These are phyloP conservation scores for Limnanthes douglasii DNA, from an alignment of 345 rosid genomes.

Conservation along the genomic window DNA sequence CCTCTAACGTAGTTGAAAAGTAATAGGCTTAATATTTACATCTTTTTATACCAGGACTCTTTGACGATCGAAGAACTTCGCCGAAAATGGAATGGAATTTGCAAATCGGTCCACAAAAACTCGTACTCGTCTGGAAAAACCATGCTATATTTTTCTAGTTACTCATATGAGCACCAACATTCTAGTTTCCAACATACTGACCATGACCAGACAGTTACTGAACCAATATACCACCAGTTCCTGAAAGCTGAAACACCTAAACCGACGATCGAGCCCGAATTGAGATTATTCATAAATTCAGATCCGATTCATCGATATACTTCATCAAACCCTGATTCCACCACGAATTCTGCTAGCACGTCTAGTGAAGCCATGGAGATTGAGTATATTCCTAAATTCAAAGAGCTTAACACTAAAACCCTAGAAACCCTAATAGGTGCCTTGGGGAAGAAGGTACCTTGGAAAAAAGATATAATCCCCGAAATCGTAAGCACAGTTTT, in stretches of 20 bases:
- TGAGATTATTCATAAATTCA: conserved; percentile 27
- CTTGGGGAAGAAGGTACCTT: conserved; percentile 59
- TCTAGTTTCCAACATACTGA: conserved; percentile 19
- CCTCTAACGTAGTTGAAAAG: not conserved
- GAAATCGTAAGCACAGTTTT: conserved; percentile 45
- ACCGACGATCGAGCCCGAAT: conserved; percentile 9
- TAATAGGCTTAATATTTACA: not conserved
- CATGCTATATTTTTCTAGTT: conserved; percentile 36
- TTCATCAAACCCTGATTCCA: conserved; percentile 29
- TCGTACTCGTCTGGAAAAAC: conserved; percentile 25
- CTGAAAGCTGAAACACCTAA: conserved; percentile 16
- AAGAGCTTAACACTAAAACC: conserved; percentile 41
- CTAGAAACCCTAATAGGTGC: conserved; percentile 31
- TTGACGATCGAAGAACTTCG: conserved; percentile 32
- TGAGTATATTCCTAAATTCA: conserved; percentile 33
- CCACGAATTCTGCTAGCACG: conserved; percentile 44
- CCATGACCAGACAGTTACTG: conserved; percentile 31
- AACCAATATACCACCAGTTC: conserved; percentile 21
- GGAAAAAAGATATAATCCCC: conserved; percentile 42
- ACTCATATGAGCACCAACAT: conserved; percentile 31
- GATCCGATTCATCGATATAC: conserved; percentile 6
- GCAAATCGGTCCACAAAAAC: conserved; percentile 37
- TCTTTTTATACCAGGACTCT: conserved; percentile 24
- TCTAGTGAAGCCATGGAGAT: conserved; percentile 56
- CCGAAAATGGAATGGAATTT: conserved; percentile 44